A percentile compares a stretch with the other conserved stretches of the same genome.
phyloP scores from a whole-genome alignment of 2,329 filamentous ascomycete species.

The Trichoderma sp. region DNA sequence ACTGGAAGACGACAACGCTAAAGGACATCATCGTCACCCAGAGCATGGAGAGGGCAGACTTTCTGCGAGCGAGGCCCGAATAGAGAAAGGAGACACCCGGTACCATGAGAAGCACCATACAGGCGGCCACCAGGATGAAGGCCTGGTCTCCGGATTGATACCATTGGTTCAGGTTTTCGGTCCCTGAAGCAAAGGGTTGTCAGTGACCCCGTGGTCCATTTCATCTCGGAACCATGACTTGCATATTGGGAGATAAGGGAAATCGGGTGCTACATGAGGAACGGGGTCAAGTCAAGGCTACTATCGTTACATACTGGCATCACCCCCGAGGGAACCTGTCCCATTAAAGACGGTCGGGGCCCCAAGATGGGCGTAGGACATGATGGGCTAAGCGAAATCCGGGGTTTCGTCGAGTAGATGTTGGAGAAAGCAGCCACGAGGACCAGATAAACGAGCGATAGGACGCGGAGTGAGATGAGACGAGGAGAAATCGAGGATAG shows the following conservation, averaged over 20 bases:
- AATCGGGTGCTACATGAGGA: slow-evolving; percentile 5
- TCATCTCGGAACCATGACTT: neutral
- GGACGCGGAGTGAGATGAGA: neutral
- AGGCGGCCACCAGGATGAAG: slow-evolving; percentile 84
- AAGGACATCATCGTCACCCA: slow-evolving; percentile 96
- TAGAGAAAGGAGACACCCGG: slow-evolving; percentile 97
- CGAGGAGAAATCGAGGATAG: neutral
- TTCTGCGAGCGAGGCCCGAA: slow-evolving; percentile 93
- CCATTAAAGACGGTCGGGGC: slow-evolving; percentile 61
- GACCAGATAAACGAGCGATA: neutral
- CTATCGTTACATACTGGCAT: slow-evolving; percentile 63
- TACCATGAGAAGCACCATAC: slow-evolving; percentile 95
- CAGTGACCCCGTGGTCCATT: neutral
- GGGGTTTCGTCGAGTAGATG: slow-evolving; percentile 5
- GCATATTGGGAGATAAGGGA: neutral
- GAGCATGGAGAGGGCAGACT: slow-evolving; percentile 94
- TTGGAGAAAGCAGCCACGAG: slow-evolving; percentile 17
- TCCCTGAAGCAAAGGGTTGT: slow-evolving; percentile 47
- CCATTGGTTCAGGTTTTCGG: slow-evolving; percentile 93
- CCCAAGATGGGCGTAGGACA: slow-evolving; percentile 61
- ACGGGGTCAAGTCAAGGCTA: neutral
- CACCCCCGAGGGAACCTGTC: slow-evolving; percentile 67
- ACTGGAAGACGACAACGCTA: slow-evolving; percentile 91
- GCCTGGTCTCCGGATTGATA: slow-evolving; percentile 88
- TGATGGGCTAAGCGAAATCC: slow-evolving; percentile 31